Percentiles rank a stretch among this genome's conserved stretches.
Evolutionary conservation across 257 asterid genomes (phyloP).

Genomic region (Capsicum baccatum): DNA sequence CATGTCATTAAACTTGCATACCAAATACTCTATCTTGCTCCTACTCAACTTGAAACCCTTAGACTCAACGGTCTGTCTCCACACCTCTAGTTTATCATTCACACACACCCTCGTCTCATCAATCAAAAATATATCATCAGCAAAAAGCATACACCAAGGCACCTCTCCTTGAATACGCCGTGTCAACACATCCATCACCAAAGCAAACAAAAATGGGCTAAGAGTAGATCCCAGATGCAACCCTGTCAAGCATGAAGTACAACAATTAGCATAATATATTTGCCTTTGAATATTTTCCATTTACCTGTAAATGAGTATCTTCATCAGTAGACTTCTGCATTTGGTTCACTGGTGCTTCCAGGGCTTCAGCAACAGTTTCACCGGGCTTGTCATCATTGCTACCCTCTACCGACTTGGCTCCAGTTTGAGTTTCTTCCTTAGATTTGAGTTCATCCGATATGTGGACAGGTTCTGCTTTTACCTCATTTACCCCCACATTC

Average conservation of each 20-base stretch:
- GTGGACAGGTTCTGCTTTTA: conserved; percentile 44
- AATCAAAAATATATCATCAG: no score
- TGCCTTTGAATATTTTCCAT: neutral
- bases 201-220: no score
- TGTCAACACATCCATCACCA: no score
- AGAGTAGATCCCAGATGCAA: neutral
- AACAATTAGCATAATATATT: neutral
- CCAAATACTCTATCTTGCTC: no score
- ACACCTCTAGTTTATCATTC: no score
- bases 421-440: conserved; percentile 42
- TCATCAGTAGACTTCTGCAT: conserved; percentile 38
- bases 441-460: conserved; percentile 35
- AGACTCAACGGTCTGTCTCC: no score
- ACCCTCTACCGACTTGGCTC: conserved; percentile 39
- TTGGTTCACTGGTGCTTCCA: conserved; percentile 39
- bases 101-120: no score
- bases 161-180: no score
- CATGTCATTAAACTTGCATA: no score
- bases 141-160: no score
- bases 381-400: conserved; percentile 35
- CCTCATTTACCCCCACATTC: conserved; percentile 36
- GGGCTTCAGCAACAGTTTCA: conserved; percentile 48
- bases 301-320: conserved; percentile 27
- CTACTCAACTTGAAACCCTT: no score
- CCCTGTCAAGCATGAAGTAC: conserved; percentile 15